Percentiles rank a stretch among this genome's conserved stretches.
Evolutionary conservation across 108 stramenopile species (phyloP).

Genomic region (Skeletonema grethae): DNA sequence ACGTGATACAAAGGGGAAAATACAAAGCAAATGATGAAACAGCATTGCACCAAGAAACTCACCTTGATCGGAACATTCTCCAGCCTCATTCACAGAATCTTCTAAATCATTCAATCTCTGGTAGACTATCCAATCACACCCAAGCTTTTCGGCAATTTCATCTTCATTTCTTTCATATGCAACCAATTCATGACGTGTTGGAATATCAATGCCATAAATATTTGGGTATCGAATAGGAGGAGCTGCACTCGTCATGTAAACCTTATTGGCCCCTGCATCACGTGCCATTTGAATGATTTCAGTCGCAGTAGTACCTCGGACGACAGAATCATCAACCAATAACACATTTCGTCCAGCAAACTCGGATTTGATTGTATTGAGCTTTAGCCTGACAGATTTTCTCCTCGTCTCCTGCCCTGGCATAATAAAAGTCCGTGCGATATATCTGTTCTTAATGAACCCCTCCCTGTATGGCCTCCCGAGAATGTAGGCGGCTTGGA

Average conservation of each 20-base stretch:
- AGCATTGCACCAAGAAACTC: background rate
- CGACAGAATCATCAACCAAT: constrained; percentile 97
- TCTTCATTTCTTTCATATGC: constrained; percentile 90
- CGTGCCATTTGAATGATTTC: constrained; percentile 99
- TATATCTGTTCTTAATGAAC: constrained; percentile 99
- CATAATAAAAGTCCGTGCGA: constrained; percentile 99
- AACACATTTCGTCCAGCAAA: constrained; percentile 91
- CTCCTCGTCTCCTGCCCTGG: constrained; percentile 96
- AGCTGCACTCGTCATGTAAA: constrained; percentile 93
- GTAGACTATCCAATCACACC: constrained; percentile 93
- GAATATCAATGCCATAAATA: constrained; percentile 99
- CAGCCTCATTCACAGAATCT: constrained; percentile 61
- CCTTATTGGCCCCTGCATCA: constrained; percentile 96
- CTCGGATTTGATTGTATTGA: constrained; percentile 96
- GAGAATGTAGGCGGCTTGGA: constrained; percentile 90
- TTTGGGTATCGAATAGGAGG: constrained; percentile 99
- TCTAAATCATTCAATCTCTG: constrained; percentile 58
- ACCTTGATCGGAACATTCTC: constrained; percentile 31
- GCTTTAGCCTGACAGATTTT: constrained; percentile 98
- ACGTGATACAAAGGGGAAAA: background rate
- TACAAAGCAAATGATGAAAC: background rate
- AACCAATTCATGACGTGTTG: constrained; percentile 93
- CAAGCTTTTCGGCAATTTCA: constrained; percentile 86
- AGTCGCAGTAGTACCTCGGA: constrained; percentile 95
- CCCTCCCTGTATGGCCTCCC: constrained; percentile 95